These are phyloP conservation scores for Wickerhamiella occidentalis DNA, from an alignment of 805 yeast genomes.

Conservation along the genomic window DNA sequence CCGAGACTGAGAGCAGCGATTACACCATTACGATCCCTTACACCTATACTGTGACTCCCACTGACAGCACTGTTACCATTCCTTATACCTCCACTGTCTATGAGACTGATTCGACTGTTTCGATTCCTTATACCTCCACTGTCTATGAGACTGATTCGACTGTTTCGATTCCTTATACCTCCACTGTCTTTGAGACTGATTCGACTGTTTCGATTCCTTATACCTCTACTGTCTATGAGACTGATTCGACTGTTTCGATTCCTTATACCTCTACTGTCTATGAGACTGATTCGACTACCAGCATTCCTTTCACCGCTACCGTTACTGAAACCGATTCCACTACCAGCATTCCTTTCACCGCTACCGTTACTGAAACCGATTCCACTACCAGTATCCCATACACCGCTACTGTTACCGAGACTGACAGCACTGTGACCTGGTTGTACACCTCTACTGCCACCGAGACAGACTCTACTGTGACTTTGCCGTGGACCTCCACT, in stretches of 20 bases:
- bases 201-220: not conserved
- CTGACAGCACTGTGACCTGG: not conserved
- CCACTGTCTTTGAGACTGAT: not conserved
- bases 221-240: not conserved
- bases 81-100: not conserved
- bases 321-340: not conserved
- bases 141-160: not conserved
- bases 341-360: not conserved
- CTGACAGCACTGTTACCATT: not conserved
- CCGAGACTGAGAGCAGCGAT: conserved; percentile 8
- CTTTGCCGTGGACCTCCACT: not conserved
- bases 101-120: not conserved
- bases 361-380: not conserved
- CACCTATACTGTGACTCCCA: not conserved
- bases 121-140: not conserved
- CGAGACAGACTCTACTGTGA: not conserved
- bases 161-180: not conserved
- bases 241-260: not conserved
- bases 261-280: not conserved
- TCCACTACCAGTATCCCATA: not conserved
- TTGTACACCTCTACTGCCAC: not conserved
- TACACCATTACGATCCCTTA: not conserved
- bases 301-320: not conserved
- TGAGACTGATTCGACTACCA: conserved; percentile 1
- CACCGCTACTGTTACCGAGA: not conserved